Conservation (phyloP, 2,329 filamentous ascomycete genomes). For the Bipolaris sorokiniana region DNA sequence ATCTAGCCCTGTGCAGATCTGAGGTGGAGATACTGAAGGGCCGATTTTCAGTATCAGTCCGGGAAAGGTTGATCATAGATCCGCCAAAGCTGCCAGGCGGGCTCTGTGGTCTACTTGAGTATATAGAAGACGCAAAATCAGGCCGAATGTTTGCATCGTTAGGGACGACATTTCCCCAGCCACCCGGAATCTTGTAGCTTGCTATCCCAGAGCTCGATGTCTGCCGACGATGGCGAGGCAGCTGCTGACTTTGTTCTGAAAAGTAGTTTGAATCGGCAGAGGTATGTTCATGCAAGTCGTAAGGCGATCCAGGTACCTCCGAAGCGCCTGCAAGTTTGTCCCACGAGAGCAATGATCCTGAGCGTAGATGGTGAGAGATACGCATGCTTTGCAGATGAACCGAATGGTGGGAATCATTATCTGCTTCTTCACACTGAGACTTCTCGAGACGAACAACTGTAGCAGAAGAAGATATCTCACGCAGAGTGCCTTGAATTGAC, state of each 20-base stretch:
- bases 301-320: slow-evolving; percentile 24
- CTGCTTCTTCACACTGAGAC: slow-evolving; percentile 6
- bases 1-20: slow-evolving; percentile 17
- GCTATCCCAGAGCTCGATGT: slow-evolving; percentile 48
- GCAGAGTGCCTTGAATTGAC: slow-evolving; percentile 16
- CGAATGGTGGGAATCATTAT: slow-evolving; percentile 34
- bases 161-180: slow-evolving; percentile 46
- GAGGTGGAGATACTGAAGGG: slow-evolving; percentile 16
- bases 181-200: slow-evolving; percentile 44
- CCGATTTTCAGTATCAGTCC: slow-evolving; percentile 11
- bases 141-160: slow-evolving; percentile 17
- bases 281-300: slow-evolving; percentile 21
- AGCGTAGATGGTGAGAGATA: slow-evolving; percentile 54
- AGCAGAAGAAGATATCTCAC: slow-evolving; percentile 13
- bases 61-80: slow-evolving; percentile 29
- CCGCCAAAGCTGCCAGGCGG: slow-evolving; percentile 40
- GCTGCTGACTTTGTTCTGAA: slow-evolving; percentile 17
- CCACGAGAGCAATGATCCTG: slow-evolving; percentile 50
- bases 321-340: slow-evolving; percentile 34
- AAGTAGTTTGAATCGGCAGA: slow-evolving; percentile 29
- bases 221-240: slow-evolving; percentile 34
- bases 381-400: slow-evolving; percentile 54
- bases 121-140: slow-evolving; percentile 48
- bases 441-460: not conserved
- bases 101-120: slow-evolving; percentile 49